These are phyloP conservation scores for Blastobotrys mokoenaii DNA, from an alignment of 805 yeast species.

Conservation along the genomic window DNA sequence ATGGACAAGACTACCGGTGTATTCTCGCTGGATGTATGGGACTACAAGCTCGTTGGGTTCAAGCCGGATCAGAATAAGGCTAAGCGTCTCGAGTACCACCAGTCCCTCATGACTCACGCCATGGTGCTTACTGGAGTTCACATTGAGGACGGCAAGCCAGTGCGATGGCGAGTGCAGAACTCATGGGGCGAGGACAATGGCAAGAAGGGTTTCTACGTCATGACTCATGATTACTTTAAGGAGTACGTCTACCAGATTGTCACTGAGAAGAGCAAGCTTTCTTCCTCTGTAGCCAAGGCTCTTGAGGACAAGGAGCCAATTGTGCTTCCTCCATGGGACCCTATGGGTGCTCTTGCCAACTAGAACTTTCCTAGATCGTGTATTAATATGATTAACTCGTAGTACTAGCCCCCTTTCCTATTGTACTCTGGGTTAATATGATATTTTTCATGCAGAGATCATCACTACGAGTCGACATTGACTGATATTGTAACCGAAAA, in stretches of 20 bases:
- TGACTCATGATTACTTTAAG: conserved; percentile 66
- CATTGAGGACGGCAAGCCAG: conserved; percentile 48
- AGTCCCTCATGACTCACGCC: conserved; percentile 83
- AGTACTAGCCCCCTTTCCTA: too few relatives aligned
- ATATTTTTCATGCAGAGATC: too few relatives aligned
- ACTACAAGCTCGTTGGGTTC: conserved; percentile 41
- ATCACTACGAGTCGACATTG: too few relatives aligned
- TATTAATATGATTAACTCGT: too few relatives aligned
- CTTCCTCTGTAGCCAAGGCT: conserved; percentile 29
- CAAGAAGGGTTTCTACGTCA: conserved; percentile 55
- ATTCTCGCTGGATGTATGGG: conserved; percentile 65
- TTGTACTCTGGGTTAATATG: too few relatives aligned
- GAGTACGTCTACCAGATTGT: conserved; percentile 70
- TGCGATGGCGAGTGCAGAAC: conserved; percentile 65
- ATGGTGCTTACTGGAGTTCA: conserved; percentile 81
- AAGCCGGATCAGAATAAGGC: conserved; percentile 47
- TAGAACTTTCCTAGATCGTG: too few relatives aligned
- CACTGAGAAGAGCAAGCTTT: conserved; percentile 44
- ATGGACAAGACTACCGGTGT: conserved; percentile 56
- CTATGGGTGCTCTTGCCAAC: conserved; percentile 65
- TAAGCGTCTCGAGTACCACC: conserved; percentile 59
- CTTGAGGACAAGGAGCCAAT: conserved; percentile 40
- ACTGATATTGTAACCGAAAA: too few relatives aligned
- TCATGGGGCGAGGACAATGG: conserved; percentile 70
- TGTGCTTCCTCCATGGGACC: conserved; percentile 68